phyloP scores from a whole-genome alignment of 2,329 filamentous ascomycete genomes.

The Cladosporium sp. region DNA sequence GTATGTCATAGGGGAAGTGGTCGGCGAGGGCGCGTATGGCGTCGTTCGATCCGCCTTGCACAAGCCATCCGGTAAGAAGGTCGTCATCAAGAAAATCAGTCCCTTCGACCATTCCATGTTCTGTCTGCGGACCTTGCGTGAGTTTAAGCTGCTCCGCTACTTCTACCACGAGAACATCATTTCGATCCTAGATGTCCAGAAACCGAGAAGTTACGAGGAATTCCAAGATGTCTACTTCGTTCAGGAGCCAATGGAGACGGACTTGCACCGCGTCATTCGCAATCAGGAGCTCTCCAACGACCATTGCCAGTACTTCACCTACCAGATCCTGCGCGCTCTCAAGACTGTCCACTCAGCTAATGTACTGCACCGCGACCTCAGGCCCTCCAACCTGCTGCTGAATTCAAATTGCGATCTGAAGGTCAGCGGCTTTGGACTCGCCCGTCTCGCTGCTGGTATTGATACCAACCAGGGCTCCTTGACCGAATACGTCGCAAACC shows the following conservation, averaged over 20 bases:
- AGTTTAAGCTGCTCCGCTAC: constrained; percentile 98
- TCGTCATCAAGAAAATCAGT: too few relatives aligned
- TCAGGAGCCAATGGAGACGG: constrained; percentile 99
- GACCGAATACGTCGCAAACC: constrained; percentile 99
- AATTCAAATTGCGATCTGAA: constrained; percentile 94
- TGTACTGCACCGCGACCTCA: constrained; percentile 93
- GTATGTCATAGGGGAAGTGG: too few relatives aligned
- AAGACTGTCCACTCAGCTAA: constrained; percentile 99
- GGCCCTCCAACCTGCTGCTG: constrained; percentile 92
- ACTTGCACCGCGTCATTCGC: constrained; percentile 98
- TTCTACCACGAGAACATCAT: constrained; percentile 99
- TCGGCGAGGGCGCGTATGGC: too few relatives aligned
- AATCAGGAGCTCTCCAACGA: constrained; percentile 98
- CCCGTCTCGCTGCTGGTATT: constrained; percentile 86
- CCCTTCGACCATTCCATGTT: constrained; percentile 76
- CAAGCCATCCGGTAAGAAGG: too few relatives aligned
- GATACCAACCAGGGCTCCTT: constrained; percentile 99
- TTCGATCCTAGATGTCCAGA: constrained; percentile 98
- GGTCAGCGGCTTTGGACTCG: constrained; percentile 97
- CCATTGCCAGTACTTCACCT: constrained; percentile 99
- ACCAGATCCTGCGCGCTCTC: constrained; percentile 93
- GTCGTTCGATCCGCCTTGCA: too few relatives aligned
- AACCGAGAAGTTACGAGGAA: constrained; percentile 90
- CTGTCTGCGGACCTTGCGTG: constrained; percentile 78
- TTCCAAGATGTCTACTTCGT: constrained; percentile 99